Percentiles rank a stretch among this genome's conserved stretches.
Conservation (phyloP, 2,329 filamentous ascomycete species). For the Xylaria multiplex region DNA sequence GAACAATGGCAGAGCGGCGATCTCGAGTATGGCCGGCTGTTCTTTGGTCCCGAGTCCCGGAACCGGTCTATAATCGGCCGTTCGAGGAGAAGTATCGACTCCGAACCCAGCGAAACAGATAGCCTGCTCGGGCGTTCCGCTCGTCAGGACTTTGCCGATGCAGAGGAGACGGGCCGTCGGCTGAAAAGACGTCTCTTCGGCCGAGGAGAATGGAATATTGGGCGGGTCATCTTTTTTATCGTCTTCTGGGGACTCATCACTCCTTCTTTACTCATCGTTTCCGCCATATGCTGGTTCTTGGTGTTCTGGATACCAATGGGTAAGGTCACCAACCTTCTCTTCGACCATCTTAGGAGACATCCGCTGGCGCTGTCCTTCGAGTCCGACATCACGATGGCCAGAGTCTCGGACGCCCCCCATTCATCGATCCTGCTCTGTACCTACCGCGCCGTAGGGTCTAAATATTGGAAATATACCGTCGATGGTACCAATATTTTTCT, state of each 20-base stretch:
- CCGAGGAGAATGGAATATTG: conserved; percentile 93
- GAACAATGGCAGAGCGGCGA: conserved; percentile 99
- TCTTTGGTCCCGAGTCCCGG: conserved; percentile 83
- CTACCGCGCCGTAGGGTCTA: conserved; percentile 90
- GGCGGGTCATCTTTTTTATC: conserved; percentile 92
- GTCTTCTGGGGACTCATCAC: conserved; percentile 96
- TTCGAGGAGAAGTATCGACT: conserved; percentile 88
- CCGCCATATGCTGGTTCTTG: conserved; percentile 90
- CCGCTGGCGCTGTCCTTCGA: conserved; percentile 94
- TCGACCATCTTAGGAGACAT: conserved; percentile 91
- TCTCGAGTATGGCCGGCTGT: conserved; percentile 91
- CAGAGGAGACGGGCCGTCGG: conserved; percentile 51
- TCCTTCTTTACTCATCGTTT: conserved; percentile 85
- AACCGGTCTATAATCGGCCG: conserved; percentile 85
- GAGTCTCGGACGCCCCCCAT: conserved; percentile 75
- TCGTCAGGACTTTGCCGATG: conserved; percentile 59
- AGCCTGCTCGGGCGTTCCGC: conserved; percentile 77
- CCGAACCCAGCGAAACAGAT: conserved; percentile 83
- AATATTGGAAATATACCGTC: conserved; percentile 99
- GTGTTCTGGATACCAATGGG: conserved; percentile 99
- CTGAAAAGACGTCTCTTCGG: conserved; percentile 91
- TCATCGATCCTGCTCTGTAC: conserved; percentile 94
- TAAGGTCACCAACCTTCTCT: conserved; percentile 87
- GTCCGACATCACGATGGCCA: conserved; percentile 80
- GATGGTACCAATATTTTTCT: conserved; percentile 99